A percentile compares a stretch with the other conserved stretches of the same genome.
Conservation (phyloP, 345 rosid species). For the Citropsis articulata region DNA sequence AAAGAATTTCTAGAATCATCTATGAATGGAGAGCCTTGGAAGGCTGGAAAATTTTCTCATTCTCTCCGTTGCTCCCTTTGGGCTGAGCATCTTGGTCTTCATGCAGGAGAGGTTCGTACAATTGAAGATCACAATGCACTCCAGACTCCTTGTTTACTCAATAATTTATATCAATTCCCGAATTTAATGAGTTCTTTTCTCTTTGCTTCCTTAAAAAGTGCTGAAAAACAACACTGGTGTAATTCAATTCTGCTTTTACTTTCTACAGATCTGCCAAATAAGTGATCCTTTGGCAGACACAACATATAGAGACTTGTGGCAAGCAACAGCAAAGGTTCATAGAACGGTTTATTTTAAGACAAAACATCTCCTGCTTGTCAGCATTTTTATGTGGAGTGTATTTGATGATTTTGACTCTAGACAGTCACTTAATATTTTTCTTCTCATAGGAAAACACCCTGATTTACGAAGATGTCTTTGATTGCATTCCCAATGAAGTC, state of each 20-base stretch:
- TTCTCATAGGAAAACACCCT: constrained; percentile 47
- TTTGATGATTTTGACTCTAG: background rate
- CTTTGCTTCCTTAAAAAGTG: background rate
- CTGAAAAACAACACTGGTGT: background rate
- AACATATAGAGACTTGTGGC: constrained; percentile 71
- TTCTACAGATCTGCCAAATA: constrained; percentile 48
- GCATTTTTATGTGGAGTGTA: background rate
- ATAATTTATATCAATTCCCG: background rate
- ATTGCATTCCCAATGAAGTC: constrained; percentile 77
- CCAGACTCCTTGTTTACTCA: background rate
- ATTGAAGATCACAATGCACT: background rate
- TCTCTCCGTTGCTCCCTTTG: constrained; percentile 78
- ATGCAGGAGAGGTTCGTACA: constrained; percentile 54
- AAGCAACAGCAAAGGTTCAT: constrained; percentile 62
- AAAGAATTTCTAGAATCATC: constrained; percentile 73
- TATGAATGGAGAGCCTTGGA: constrained; percentile 77
- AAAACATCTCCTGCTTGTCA: background rate
- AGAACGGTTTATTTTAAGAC: background rate
- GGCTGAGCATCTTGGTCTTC: constrained; percentile 90
- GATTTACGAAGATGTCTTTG: constrained; percentile 72
- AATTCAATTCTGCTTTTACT: background rate
- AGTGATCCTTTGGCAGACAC: constrained; percentile 64
- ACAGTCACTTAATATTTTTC: background rate
- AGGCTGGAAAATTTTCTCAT: constrained; percentile 73
- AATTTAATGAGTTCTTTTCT: background rate